Evolutionary conservation across 2,329 filamentous ascomycete species (phyloP).

Genomic region (Thielaviopsis euricoi): DNA sequence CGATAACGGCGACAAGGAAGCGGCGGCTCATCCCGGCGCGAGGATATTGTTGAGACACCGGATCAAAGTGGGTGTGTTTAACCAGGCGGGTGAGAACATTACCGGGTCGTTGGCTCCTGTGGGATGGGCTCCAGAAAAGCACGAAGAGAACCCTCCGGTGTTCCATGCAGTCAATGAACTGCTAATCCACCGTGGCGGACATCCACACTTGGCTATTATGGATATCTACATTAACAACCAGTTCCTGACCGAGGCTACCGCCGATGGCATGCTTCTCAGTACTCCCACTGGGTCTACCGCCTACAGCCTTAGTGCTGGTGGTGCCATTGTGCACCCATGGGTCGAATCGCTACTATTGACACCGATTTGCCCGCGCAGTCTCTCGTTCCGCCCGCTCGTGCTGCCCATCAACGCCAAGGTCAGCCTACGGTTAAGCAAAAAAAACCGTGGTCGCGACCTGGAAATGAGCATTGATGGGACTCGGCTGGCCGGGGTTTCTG

Average conservation of each 20-base stretch:
- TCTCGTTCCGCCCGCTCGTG: constrained; percentile 84
- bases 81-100: constrained; percentile 46
- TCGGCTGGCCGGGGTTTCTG: constrained; percentile 46
- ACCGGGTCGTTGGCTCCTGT: constrained; percentile 31
- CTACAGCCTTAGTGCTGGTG: constrained; percentile 84
- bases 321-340: constrained; percentile 84
- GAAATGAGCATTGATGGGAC: constrained; percentile 69
- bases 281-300: constrained; percentile 92
- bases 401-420: constrained; percentile 76
- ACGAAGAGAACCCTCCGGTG: constrained; percentile 12
- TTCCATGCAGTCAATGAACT: constrained; percentile 84
- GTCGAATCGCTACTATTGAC: constrained; percentile 81
- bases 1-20: constrained; percentile 60
- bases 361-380: constrained; percentile 79
- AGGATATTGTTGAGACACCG: constrained; percentile 76
- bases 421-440: constrained; percentile 62
- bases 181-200: constrained; percentile 75
- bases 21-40: constrained; percentile 52
- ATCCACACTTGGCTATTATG: constrained; percentile 81
- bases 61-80: constrained; percentile 72
- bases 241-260: constrained; percentile 84
- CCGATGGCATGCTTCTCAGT: constrained; percentile 85
- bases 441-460: constrained; percentile 59
- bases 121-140: constrained; percentile 16
- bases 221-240: constrained; percentile 80